These are phyloP conservation scores for Epichloe glyceriae DNA, from an alignment of 2,329 filamentous ascomycete species.

Conservation along the genomic window DNA sequence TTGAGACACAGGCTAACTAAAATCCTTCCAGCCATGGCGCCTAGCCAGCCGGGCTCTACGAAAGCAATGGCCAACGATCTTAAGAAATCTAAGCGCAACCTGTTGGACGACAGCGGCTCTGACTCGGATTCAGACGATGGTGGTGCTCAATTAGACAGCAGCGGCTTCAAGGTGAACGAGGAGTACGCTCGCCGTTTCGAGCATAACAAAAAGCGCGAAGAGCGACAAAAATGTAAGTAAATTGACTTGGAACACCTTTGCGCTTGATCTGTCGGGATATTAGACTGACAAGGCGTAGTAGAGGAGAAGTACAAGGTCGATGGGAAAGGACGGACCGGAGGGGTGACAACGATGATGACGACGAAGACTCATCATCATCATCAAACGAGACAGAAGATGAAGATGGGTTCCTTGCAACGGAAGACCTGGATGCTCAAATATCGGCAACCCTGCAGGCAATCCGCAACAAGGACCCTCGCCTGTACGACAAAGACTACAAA, in stretches of 20 bases:
- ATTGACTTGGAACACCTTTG: background rate
- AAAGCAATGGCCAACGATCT: conserved; percentile 10
- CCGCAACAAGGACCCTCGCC: conserved; percentile 74
- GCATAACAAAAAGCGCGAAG: conserved; percentile 93
- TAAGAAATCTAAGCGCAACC: conserved; percentile 30
- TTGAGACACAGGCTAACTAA: background rate
- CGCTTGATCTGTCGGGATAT: background rate
- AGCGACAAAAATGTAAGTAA: conserved; percentile 53
- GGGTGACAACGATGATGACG: conserved; percentile 22
- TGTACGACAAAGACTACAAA: conserved; percentile 68
- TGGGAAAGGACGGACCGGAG: conserved; percentile 20
- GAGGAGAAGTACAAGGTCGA: conserved; percentile 67
- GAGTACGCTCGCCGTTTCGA: conserved; percentile 85
- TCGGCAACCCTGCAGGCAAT: conserved; percentile 79
- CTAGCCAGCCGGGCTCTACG: background rate
- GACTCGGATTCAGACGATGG: conserved; percentile 37
- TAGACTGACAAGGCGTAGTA: conserved; percentile 36
- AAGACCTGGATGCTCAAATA: conserved; percentile 76
- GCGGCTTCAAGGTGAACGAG: conserved; percentile 69
- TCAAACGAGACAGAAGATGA: conserved; percentile 82
- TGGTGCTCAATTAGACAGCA: conserved; percentile 24
- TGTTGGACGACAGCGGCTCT: conserved; percentile 45
- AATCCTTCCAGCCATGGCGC: conserved; percentile 6
- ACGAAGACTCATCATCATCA: conserved; percentile 41
- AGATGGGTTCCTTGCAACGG: conserved; percentile 73